Base-by-base conservation (phyloP, 805 yeast species). In the Ogataea zsoltii region DNA sequence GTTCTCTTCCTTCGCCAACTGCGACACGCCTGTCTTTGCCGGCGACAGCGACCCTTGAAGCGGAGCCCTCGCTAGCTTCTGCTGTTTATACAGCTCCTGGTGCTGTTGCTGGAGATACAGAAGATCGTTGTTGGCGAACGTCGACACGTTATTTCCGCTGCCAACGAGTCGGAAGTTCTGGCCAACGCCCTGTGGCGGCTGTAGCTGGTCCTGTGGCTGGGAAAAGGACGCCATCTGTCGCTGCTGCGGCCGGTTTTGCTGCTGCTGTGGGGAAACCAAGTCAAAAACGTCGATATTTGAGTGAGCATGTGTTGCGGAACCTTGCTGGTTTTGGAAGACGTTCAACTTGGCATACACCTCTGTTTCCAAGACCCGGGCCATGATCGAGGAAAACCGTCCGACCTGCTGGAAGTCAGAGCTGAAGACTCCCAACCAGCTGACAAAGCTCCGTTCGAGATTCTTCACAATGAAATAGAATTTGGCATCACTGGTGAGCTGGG, bases 341-440 rank as follows among this genome's bases (percentile, higher is more conserved):
- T 45, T 50, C 33, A 54, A 28, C 26, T 56, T 56, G 12, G 42
- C 38, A 33, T 58, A 58, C 13, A 58, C 43, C 26, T 53, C 57
- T 17, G 42, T 36, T 16, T 53, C 51, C 17, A 58, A 25, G 2
- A 57, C 56, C 21, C 38, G 43, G 14, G 44, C 29, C n/a, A 55
- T 43, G 4, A 48, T 41, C 11, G 35, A 33, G 15, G 47, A 45
- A 31, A 56, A 56, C 15, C 40, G 31, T n/a, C 46, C 48, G 10
- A 53, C 11, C 5, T 44, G 34, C 2, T 39, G 26, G 36, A 47
- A 43, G 12, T 56, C 54, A 10, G 53, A 40, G 15, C 44, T 45
- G 31, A 56, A 55, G 7, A 63, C 38, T 12, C 49, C 38, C 38
- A 63, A 47, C 67, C 67, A 63, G 29, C 49, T 44, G 21, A 56